A percentile compares a stretch with the other conserved stretches of the same genome.
Evolutionary conservation across 306 rosid genomes (phyloP).

Genomic region (Trifolium fragiferum): DNA sequence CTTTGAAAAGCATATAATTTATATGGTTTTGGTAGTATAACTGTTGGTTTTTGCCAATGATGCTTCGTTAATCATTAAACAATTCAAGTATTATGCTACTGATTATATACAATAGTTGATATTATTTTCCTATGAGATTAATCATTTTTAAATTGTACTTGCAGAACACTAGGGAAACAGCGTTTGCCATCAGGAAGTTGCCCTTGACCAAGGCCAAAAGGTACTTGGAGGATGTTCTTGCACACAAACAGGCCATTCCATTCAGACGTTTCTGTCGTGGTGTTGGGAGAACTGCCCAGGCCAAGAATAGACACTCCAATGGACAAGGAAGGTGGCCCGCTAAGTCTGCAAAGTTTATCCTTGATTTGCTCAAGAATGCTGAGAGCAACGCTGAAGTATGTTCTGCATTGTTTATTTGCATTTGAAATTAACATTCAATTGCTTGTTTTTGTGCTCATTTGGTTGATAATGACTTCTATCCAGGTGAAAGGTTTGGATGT

Average conservation of each 20-base stretch:
- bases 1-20: too few relatives aligned
- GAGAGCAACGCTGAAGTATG: slow-evolving; percentile 96
- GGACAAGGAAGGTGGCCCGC: slow-evolving; percentile 99
- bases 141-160: background rate
- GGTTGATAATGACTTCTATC: background rate
- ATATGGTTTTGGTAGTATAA: background rate
- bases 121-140: background rate
- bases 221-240: slow-evolving; percentile 88
- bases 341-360: slow-evolving; percentile 80
- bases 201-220: slow-evolving; percentile 82
- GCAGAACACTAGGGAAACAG: slow-evolving; percentile 92
- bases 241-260: slow-evolving; percentile 95
- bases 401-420: background rate
- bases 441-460: background rate
- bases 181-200: slow-evolving; percentile 76
- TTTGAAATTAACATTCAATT: background rate
- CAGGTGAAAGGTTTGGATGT: slow-evolving; percentile 95
- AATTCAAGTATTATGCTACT: background rate
- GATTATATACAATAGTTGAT: too few relatives aligned
- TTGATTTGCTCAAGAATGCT: slow-evolving; percentile 90
- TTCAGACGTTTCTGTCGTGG: slow-evolving; percentile 90
- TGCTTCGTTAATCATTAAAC: background rate
- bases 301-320: slow-evolving; percentile 88
- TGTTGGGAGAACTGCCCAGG: slow-evolving; percentile 95
- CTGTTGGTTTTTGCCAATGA: background rate